Evolutionary conservation across 495 filamentous ascomycete genomes (phyloP).

Genomic region (Jackrogersella minutella): DNA sequence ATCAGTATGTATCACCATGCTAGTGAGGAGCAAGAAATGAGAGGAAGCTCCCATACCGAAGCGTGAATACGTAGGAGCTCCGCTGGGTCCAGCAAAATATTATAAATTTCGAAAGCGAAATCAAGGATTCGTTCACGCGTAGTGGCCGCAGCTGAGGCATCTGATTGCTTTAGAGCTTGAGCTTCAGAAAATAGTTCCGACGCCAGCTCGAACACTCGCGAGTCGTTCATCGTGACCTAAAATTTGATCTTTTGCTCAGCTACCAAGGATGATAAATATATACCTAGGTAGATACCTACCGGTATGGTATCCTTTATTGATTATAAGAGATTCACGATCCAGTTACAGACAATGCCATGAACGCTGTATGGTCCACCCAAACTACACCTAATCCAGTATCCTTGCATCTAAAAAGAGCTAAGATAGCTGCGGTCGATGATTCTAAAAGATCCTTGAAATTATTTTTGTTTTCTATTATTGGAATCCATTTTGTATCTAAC

Average conservation of each 20-base stretch:
- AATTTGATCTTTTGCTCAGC: neutral
- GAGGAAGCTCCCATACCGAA: neutral
- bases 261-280: neutral
- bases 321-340: neutral
- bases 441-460: neutral
- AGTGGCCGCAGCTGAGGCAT: neutral
- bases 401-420: neutral
- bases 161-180: neutral
- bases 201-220: neutral
- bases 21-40: neutral
- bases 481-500: too few species aligned
- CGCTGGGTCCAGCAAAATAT: neutral
- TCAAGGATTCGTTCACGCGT: slow-evolving; percentile 4
- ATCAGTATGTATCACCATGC: neutral
- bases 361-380: neutral
- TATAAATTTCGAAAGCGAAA: slow-evolving; percentile 1
- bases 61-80: neutral
- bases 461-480: too few species aligned
- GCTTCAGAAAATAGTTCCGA: neutral
- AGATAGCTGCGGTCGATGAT: neutral
- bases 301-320: too few species aligned
- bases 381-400: neutral
- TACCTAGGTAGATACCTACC: neutral
- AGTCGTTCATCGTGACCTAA: neutral
- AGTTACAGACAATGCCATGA: neutral